These are phyloP conservation scores for Gaertneriomyces semiglobifer DNA, from an alignment of 192 early-diverging fungal species.

Conservation along the genomic window DNA sequence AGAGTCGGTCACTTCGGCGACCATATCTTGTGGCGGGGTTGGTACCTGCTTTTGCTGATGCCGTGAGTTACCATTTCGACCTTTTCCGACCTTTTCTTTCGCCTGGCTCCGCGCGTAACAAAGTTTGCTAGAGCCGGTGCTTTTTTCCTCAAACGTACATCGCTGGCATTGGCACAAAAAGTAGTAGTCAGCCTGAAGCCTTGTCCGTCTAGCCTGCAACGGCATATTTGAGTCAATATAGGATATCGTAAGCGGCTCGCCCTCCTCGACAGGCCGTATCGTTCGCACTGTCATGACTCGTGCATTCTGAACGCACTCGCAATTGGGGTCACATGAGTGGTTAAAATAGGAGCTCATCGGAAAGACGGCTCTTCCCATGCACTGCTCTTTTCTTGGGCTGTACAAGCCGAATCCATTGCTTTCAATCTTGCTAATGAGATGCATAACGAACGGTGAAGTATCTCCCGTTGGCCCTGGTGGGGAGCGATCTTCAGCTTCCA, in stretches of 20 bases:
- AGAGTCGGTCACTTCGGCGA: background rate
- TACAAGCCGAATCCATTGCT: slow-evolving; percentile 71
- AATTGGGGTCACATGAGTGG: slow-evolving; percentile 62
- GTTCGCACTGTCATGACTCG: slow-evolving; percentile 28
- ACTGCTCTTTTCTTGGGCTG: slow-evolving; percentile 33
- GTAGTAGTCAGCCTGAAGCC: slow-evolving; percentile 57
- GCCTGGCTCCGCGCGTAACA: slow-evolving; percentile 11
- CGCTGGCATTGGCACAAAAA: slow-evolving; percentile 61
- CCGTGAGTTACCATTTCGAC: slow-evolving; percentile 1
- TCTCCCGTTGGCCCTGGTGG: slow-evolving; percentile 1
- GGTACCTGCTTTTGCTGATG: background rate
- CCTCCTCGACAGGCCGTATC: slow-evolving; percentile 4
- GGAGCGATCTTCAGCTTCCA: slow-evolving; percentile 30
- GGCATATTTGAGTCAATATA: slow-evolving; percentile 66
- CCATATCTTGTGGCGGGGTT: background rate
- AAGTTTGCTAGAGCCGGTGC: background rate
- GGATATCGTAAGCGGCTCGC: slow-evolving; percentile 59
- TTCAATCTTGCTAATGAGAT: slow-evolving; percentile 57
- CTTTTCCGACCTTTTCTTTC: background rate
- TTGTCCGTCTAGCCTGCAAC: slow-evolving; percentile 50
- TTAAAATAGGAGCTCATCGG: slow-evolving; percentile 65
- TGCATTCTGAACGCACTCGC: slow-evolving; percentile 39
- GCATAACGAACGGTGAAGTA: slow-evolving; percentile 46
- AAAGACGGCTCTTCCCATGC: slow-evolving; percentile 52
- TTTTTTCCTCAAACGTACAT: slow-evolving; percentile 40